Percentiles rank a stretch among this genome's conserved stretches.
phyloP scores from a whole-genome alignment of 306 rosid species.

The Nissolia schottii region DNA sequence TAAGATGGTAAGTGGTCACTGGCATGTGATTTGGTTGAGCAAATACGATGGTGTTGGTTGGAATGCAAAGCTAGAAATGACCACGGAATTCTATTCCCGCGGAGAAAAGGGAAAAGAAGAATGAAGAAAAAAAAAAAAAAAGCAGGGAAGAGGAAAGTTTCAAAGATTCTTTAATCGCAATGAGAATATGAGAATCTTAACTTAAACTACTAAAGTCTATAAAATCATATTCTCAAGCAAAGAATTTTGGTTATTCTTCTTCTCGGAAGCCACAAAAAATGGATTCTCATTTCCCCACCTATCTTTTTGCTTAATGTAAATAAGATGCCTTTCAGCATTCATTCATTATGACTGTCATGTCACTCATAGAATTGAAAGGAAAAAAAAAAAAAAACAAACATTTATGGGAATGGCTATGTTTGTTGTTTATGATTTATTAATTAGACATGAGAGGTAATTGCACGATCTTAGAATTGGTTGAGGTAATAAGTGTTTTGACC shows the following conservation, averaged over 20 bases:
- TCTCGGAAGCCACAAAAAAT: conserved; percentile 77
- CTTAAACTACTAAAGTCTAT: conserved; percentile 57
- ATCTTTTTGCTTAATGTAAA: conserved; percentile 31
- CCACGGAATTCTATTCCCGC: conserved; percentile 95
- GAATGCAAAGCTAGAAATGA: conserved; percentile 79
- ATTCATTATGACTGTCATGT: background rate
- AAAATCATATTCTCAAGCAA: conserved; percentile 83
- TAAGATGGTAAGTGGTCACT: conserved; percentile 6
- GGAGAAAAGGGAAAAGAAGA: conserved; percentile 21
- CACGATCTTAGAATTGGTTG: no score
- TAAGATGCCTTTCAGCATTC: conserved; percentile 33
- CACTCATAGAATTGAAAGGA: conserved; percentile 9
- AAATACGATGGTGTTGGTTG: conserved; percentile 46
- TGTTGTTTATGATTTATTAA: conserved; percentile 15
- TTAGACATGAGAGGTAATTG: background rate
- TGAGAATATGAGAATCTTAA: conserved; percentile 76
- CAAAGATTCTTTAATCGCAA: conserved; percentile 54
- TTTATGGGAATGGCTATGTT: conserved; percentile 24
- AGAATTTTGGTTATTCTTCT: conserved; percentile 70
- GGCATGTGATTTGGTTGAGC: conserved; percentile 35
- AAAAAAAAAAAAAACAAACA: no score
- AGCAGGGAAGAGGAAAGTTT: conserved; percentile 27
- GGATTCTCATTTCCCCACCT: conserved; percentile 83
- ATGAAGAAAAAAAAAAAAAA: background rate
- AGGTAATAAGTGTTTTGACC: no score